Evolutionary conservation across 73 alveolate species (phyloP), one percentile per base, ranked within the genome.

Genomic region (Paraurostyla sp.): DNA sequence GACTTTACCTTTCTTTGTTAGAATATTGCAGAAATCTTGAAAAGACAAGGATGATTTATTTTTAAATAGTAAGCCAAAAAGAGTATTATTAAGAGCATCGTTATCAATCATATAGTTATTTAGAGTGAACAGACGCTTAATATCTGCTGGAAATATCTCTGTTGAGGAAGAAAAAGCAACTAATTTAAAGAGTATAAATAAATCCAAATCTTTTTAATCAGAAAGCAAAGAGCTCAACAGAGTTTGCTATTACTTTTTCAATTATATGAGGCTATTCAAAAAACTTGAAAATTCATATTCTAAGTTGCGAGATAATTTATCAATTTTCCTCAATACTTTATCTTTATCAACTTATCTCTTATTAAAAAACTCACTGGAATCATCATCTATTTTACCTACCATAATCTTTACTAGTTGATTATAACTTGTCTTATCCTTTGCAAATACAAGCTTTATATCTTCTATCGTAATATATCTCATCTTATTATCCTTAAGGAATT

Each of bases 151-250:
- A 6, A 9, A 15, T 15, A 65, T 40, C 13, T 16, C 82, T 16
- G 35, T 13, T 16, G 38, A 3, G 36, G 16, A n/a, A 32, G 23
- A 20, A 65, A 65, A 65, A 33, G 15, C 41, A 15, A 65, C 41
- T 16, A 65, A 38, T 38, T 65, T 65, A 22, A 38, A 65, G 18
- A 65, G 56, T 40, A 56, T 65, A 56, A 65, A 38, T 0, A 65
- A 40, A 65, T 65, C 82, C n/a, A 65, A 65, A 22, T 65, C 82
- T 38, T 40, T 65, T 40, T 65, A 22, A 33, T 65, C 7, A 15
- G 35, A 9, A 36, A 20, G 1, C 41, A 38, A 38, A 1, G 41
- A 56, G 16, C 2, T 7, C 58, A 38, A 38, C 82, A 65, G 35
- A 38, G 25, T 35, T 22, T 65, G 60, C 41, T 36, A 16, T 38